phyloP scores from a whole-genome alignment of 1,284 basidiomycete genomes.

The Puccinia coronata region DNA sequence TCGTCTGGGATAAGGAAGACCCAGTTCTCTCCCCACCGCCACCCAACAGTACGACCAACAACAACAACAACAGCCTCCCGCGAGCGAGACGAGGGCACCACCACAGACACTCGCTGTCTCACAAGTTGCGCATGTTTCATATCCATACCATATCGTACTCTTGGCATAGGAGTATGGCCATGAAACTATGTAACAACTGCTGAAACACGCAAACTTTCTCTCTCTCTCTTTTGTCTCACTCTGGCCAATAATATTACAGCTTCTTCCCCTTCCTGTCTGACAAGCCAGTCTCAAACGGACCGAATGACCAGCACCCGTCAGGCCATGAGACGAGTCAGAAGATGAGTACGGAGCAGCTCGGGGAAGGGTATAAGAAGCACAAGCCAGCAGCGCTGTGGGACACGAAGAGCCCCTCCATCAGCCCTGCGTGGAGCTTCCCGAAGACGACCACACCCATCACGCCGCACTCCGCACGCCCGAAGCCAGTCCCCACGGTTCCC shows the following conservation, averaged over 20 bases:
- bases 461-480: conserved; percentile 41
- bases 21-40: not conserved
- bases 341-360: not conserved
- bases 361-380: not conserved
- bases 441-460: conserved; percentile 8
- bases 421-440: conserved; percentile 54
- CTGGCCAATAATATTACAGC: conserved; percentile 31
- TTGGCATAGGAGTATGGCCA: too few relatives aligned
- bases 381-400: too few relatives aligned
- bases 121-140: conserved; percentile 63
- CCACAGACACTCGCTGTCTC: conserved; percentile 88
- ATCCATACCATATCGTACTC: not conserved
- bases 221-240: not conserved
- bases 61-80: too few relatives aligned
- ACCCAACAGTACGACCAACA: too few relatives aligned
- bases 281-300: conserved; percentile 59
- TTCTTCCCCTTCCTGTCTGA: conserved; percentile 86
- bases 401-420: not conserved
- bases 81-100: conserved; percentile 53
- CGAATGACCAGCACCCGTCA: conserved; percentile 53
- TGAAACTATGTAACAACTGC: too few relatives aligned
- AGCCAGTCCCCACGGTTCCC: conserved; percentile 51
- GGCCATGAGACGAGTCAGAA: conserved; percentile 51
- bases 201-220: too few relatives aligned
- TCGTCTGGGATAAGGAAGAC: conserved; percentile 55